phyloP scores from a whole-genome alignment of 352 stramenopile species.

The Pythium angustatum region DNA sequence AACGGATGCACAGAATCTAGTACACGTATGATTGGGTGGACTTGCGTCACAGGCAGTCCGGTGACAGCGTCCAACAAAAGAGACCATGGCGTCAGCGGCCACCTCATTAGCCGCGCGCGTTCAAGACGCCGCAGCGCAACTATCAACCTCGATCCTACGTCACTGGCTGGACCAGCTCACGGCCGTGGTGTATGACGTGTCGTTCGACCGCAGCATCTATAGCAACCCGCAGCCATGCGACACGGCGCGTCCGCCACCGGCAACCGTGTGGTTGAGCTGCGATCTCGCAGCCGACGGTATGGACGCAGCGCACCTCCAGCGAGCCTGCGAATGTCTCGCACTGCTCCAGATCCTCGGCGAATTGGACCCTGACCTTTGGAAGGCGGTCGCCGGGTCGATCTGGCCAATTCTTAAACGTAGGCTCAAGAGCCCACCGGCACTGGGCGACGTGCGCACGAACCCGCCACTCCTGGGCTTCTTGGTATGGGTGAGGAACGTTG shows the following conservation, averaged over 20 bases:
- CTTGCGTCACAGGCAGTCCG: no score
- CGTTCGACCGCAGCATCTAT: neutral
- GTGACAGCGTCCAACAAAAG: no score
- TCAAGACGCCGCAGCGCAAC: neutral
- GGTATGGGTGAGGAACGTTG: neutral
- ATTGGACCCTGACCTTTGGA: neutral
- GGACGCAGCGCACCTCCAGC: neutral
- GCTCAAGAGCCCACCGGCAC: neutral
- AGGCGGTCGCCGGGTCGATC: neutral
- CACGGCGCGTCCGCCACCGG: neutral
- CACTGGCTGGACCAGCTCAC: neutral
- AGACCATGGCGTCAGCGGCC: neutral
- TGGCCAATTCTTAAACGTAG: neutral
- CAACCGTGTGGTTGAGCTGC: neutral
- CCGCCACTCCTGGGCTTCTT: neutral
- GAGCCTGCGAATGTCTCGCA: neutral
- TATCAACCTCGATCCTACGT: neutral
- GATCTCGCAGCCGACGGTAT: neutral
- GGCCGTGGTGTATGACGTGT: neutral
- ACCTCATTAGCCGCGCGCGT: neutral
- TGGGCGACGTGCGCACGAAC: neutral
- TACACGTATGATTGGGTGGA: no score
- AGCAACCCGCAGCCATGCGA: neutral
- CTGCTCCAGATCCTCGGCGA: neutral
- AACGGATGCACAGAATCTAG: no score